Evolutionary conservation across 2,329 filamentous ascomycete species (phyloP).

Genomic region (Arthrocladium fulminans): DNA sequence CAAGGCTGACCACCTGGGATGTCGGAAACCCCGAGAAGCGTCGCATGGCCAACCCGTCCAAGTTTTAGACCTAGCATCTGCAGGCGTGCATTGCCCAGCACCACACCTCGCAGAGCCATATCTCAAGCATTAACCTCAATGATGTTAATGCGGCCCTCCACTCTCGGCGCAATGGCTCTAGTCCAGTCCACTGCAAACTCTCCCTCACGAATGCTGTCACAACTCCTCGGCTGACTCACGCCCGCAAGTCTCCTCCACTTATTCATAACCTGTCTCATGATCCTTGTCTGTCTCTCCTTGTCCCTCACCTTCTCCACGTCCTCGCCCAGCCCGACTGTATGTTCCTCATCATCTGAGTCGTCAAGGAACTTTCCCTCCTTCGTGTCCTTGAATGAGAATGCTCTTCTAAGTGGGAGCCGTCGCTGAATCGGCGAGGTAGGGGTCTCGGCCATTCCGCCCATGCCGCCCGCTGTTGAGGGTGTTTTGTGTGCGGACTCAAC

Average conservation of each 20-base stretch:
- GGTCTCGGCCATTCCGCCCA: neutral
- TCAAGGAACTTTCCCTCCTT: conserved; percentile 26
- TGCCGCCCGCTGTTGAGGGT: conserved; percentile 10
- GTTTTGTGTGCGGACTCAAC: conserved; percentile 13
- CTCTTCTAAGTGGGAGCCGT: conserved; percentile 32
- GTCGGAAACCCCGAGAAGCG: too few relatives aligned
- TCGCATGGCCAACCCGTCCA: too few relatives aligned
- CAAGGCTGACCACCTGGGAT: too few relatives aligned
- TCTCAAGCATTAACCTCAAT: conserved; percentile 4
- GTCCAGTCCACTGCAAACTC: conserved; percentile 22
- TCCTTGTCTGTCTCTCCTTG: conserved; percentile 19
- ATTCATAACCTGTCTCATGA: conserved; percentile 19
- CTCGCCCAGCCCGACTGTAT: conserved; percentile 14
- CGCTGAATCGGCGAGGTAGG: conserved; percentile 7
- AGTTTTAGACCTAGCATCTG: too few relatives aligned
- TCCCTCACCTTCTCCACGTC: conserved; percentile 12
- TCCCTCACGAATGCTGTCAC: conserved; percentile 17
- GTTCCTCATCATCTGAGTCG: conserved; percentile 43
- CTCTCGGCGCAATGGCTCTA: conserved; percentile 59
- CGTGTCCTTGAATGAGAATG: conserved; percentile 37
- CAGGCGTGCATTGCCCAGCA: neutral
- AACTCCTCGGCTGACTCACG: conserved; percentile 15
- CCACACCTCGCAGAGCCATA: neutral
- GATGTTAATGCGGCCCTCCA: conserved; percentile 63
- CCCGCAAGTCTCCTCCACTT: conserved; percentile 22